Evolutionary conservation across 495 filamentous ascomycete species (phyloP).

Genomic region (Hypoxylon fuscum): DNA sequence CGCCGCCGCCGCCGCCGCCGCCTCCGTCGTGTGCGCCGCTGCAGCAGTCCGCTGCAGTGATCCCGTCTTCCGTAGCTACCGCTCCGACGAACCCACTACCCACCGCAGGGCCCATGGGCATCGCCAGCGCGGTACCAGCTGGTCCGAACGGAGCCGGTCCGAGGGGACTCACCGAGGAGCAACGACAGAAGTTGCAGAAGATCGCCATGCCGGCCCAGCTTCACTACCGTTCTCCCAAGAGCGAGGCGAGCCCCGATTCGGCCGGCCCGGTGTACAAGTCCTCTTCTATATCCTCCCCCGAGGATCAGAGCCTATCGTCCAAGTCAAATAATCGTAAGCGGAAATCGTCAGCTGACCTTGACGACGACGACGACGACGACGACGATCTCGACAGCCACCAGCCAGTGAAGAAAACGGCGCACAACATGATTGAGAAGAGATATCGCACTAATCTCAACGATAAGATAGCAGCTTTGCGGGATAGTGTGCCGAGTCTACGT

Average conservation of each 20-base stretch:
- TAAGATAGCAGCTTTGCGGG: slow-evolving; percentile 89
- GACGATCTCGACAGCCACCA: slow-evolving; percentile 68
- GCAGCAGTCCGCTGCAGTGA: slow-evolving; percentile 24
- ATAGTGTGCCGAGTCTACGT: slow-evolving; percentile 87
- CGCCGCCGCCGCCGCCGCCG: slow-evolving; percentile 23
- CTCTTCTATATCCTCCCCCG: slow-evolving; percentile 57
- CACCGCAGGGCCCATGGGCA: slow-evolving; percentile 23
- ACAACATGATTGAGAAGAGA: slow-evolving; percentile 97
- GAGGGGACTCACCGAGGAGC: slow-evolving; percentile 53
- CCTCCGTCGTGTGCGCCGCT: too few relatives aligned
- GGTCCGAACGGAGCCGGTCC: slow-evolving; percentile 25
- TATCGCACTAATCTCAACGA: slow-evolving; percentile 97
- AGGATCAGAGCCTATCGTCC: slow-evolving; percentile 50
- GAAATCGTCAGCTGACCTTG: slow-evolving; percentile 66
- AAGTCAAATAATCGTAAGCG: slow-evolving; percentile 66
- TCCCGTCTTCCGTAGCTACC: slow-evolving; percentile 30
- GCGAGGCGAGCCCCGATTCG: slow-evolving; percentile 59
- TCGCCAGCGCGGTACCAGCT: slow-evolving; percentile 24
- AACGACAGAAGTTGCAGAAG: slow-evolving; percentile 61
- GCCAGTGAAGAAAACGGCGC: slow-evolving; percentile 91
- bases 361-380: slow-evolving; percentile 58
- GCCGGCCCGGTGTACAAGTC: slow-evolving; percentile 52
- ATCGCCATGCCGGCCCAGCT: slow-evolving; percentile 67
- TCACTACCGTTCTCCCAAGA: slow-evolving; percentile 62
- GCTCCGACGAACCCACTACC: slow-evolving; percentile 24